phyloP scores from a whole-genome alignment of 441 rosid species.

The Aquilaria agallochum region DNA sequence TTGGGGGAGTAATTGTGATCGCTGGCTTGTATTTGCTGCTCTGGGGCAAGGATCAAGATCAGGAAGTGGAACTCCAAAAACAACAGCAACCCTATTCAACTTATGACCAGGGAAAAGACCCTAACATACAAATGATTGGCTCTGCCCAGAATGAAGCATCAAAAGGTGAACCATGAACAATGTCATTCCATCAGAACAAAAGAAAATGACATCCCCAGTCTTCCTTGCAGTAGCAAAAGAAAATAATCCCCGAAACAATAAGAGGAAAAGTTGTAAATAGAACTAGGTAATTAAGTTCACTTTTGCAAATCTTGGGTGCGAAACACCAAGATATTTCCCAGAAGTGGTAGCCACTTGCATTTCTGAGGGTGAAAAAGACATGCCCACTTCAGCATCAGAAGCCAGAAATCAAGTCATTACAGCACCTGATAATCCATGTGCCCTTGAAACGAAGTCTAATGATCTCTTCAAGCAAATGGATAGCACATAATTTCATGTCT shows the following conservation, averaged over 20 bases:
- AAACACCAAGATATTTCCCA: no score
- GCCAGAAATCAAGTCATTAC: no score
- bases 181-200: neutral
- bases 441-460: no score
- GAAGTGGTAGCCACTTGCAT: no score
- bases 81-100: conserved; percentile 11
- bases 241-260: conserved; percentile 12
- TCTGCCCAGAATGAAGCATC: conserved; percentile 16
- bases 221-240: neutral
- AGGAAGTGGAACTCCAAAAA: conserved; percentile 3
- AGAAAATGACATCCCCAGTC: neutral
- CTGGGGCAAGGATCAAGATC: conserved; percentile 62
- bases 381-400: no score
- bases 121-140: conserved; percentile 8
- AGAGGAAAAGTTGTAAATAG: neutral
- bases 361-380: no score
- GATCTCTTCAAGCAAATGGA: no score
- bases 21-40: conserved; percentile 53
- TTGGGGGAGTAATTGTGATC: conserved; percentile 49
- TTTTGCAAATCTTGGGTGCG: no score
- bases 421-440: no score
- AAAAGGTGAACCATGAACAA: conserved; percentile 15
- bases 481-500: no score
- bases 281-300: no score
- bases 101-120: conserved; percentile 16